Evolutionary conservation across 2,329 filamentous ascomycete species (phyloP), one percentile per base, ranked within the genome.

Genomic region (Kalaharituber pfeilii): DNA sequence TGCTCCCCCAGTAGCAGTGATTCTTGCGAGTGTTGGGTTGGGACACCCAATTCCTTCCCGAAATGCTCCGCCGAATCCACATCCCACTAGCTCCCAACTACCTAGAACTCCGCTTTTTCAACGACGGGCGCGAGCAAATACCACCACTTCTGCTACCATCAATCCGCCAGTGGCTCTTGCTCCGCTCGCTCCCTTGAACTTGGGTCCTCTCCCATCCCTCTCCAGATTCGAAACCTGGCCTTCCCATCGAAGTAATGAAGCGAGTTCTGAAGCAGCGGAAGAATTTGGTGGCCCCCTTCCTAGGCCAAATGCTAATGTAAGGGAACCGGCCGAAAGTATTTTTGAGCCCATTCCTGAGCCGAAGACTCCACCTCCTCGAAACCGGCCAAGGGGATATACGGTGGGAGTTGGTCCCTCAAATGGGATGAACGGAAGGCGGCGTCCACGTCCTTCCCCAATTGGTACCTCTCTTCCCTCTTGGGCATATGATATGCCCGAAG

Each of bases 1-100:
- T 26, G 42, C 39, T 59, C 50, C 59, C 58, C 15, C 51, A 52
- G 22, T 49, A 49, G 42, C 60, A 55, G 62, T 61, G 27, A 60
- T 62, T 24, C 56, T 65, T 53, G 62, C 60, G 47, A 50, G 47
- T 50, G 47, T 28, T 28, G 47, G 47, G 6, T 13, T 47, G n/a
- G 42, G 42, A 22, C 24, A 47, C 11, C n/a, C 42, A 18, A 22
- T 47, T 22, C 25, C 13, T 20, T 5, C 24, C 15, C 15, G 24
- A 22, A 47, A 47, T 47, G 22, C 18, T 20, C n/a, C 42, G 5
- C n/a, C n/a, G n/a, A n/a, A n/a, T n/a, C n/a, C n/a, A n/a, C n/a
- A n/a, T n/a, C n/a, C n/a, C n/a, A 47, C 18, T 22, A 25, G 18
- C 22, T 2, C 5, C 33, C 42, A 47, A 25, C 13, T 22, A 18